Evolutionary conservation across 1,139 yeast genomes (phyloP).

Genomic region (Saccharomyces hybrid): DNA sequence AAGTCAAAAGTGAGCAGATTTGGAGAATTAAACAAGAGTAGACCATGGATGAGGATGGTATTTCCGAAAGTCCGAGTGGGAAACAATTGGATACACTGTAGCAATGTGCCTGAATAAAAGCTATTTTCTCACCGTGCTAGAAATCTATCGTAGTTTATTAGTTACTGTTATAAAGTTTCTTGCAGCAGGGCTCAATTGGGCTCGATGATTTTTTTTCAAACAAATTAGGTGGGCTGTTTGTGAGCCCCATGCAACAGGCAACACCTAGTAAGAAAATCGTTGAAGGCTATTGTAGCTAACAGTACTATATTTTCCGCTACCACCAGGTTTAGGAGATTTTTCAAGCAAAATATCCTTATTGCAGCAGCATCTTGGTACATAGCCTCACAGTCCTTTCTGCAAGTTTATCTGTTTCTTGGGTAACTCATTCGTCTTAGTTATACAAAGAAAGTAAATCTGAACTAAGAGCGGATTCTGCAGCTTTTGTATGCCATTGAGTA

Average conservation of each 20-base stretch:
- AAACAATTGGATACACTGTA: background rate
- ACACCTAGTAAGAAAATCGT: background rate
- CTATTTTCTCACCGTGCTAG: background rate
- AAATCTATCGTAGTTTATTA: background rate
- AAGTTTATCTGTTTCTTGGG: background rate
- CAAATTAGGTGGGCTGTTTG: background rate
- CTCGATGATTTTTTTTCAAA: background rate
- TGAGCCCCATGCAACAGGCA: background rate
- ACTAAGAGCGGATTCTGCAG: background rate
- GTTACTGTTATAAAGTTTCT: background rate
- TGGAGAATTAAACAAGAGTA: background rate
- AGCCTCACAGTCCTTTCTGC: background rate
- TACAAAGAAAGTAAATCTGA: background rate
- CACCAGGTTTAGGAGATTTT: background rate
- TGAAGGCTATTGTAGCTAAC: background rate
- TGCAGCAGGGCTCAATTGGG: background rate
- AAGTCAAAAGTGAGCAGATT: background rate
- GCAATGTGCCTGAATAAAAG: background rate
- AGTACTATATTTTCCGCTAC: background rate
- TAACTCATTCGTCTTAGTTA: background rate
- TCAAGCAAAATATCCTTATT: background rate
- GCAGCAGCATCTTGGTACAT: background rate
- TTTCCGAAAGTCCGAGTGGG: background rate
- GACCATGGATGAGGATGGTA: background rate
- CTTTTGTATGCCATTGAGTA: background rate